A percentile compares a stretch with the other conserved stretches of the same genome.
phyloP scores from a whole-genome alignment of 345 rosid species.

The Linum tenue region DNA sequence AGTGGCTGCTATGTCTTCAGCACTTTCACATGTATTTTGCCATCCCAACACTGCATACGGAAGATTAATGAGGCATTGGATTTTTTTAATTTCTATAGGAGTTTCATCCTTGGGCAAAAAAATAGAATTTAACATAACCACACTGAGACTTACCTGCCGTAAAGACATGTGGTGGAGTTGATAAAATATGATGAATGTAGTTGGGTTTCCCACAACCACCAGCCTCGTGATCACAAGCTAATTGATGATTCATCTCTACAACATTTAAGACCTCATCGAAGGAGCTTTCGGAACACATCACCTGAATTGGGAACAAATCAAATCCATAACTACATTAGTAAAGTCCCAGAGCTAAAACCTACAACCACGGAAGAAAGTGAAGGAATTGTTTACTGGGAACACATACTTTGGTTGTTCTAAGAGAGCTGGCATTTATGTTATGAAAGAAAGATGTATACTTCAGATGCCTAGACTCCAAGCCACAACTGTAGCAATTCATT shows the following conservation, averaged over 20 bases:
- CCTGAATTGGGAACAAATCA: constrained; percentile 32
- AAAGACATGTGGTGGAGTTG: constrained; percentile 67
- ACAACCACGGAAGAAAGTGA: not conserved
- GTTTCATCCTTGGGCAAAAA: constrained; percentile 8
- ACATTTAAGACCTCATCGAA: constrained; percentile 68
- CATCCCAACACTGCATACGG: constrained; percentile 78
- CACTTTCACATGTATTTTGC: constrained; percentile 87
- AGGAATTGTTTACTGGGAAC: constrained; percentile 5
- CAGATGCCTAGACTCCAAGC: constrained; percentile 75
- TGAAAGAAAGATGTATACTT: constrained; percentile 91
- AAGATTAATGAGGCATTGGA: not conserved
- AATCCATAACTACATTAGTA: not conserved
- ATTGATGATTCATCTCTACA: constrained; percentile 85
- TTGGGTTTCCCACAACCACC: constrained; percentile 90
- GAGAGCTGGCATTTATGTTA: constrained; percentile 84
- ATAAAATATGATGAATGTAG: constrained; percentile 66
- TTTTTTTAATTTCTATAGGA: constrained; percentile 1
- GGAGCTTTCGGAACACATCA: constrained; percentile 55
- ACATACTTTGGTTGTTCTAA: constrained; percentile 76
- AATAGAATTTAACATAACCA: constrained; percentile 2
- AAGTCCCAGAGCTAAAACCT: not conserved
- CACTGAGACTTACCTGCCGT: constrained; percentile 50
- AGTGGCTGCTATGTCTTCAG: constrained; percentile 76
- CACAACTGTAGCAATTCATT: constrained; percentile 73
- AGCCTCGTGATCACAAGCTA: constrained; percentile 76